Conservation (phyloP, 2,329 filamentous ascomycete species). For the Neocucurbitaria cava region DNA sequence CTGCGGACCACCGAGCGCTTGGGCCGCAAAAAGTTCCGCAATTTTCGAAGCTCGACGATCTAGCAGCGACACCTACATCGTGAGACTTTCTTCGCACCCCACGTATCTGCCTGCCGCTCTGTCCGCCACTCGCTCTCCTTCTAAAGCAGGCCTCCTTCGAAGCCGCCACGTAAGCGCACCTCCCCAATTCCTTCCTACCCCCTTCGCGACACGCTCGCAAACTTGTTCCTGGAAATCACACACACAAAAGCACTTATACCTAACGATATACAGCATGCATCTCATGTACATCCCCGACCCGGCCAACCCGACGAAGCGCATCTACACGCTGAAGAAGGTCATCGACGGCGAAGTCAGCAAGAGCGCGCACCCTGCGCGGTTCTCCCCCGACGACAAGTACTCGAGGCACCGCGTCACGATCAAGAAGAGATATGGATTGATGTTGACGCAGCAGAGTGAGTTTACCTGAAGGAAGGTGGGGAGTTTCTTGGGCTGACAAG, state of each 20-base stretch:
- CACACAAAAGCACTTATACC: not conserved
- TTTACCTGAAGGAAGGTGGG: too few relatives aligned
- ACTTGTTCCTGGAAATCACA: not conserved
- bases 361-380: slow-evolving; percentile 93
- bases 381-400: slow-evolving; percentile 99
- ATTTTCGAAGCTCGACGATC: slow-evolving; percentile 6
- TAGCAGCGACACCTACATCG: not conserved
- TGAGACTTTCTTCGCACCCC: slow-evolving; percentile 1
- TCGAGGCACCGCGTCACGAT: slow-evolving; percentile 91
- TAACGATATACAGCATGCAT: slow-evolving; percentile 62
- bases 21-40: slow-evolving; percentile 34
- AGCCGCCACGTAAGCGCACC: slow-evolving; percentile 6
- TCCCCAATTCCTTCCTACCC: not conserved
- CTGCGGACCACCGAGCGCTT: slow-evolving; percentile 15
- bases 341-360: slow-evolving; percentile 84
- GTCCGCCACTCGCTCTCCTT: not conserved
- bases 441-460: slow-evolving; percentile 79
- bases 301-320: slow-evolving; percentile 73
- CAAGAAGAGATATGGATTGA: slow-evolving; percentile 89
- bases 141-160: not conserved
- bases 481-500: not conserved
- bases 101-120: not conserved
- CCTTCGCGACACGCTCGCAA: not conserved
- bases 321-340: slow-evolving; percentile 96
- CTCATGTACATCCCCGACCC: slow-evolving; percentile 85